These are phyloP conservation scores for Teunomyces gatunensis DNA, from an alignment of 805 yeast species.

Conservation along the genomic window DNA sequence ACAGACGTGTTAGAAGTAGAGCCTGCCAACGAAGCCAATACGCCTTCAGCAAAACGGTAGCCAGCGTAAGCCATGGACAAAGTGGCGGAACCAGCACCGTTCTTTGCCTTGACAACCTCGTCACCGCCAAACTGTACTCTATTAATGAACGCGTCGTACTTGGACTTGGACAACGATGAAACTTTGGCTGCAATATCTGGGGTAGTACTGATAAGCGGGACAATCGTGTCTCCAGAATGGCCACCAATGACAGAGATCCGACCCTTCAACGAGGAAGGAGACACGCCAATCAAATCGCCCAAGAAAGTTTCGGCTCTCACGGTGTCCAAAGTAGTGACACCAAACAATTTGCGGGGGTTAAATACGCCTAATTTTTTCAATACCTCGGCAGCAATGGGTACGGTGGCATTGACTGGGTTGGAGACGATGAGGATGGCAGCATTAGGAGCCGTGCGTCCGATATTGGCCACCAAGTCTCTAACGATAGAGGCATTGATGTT, in stretches of 20 bases:
- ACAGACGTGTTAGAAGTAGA: slow-evolving; percentile 42
- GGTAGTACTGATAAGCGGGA: slow-evolving; percentile 32
- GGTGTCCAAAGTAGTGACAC: slow-evolving; percentile 45
- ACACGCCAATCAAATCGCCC: slow-evolving; percentile 32
- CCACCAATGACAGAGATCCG: slow-evolving; percentile 45
- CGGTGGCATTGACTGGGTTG: slow-evolving; percentile 47
- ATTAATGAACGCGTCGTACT: slow-evolving; percentile 29
- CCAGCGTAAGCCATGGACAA: slow-evolving; percentile 94
- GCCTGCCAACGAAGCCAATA: slow-evolving; percentile 59
- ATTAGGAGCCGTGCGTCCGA: slow-evolving; percentile 37
- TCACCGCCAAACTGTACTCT: slow-evolving; percentile 75
- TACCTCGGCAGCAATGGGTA: slow-evolving; percentile 48
- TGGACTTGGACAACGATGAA: slow-evolving; percentile 12
- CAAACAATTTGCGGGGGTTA: slow-evolving; percentile 44
- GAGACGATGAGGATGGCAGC: slow-evolving; percentile 46
- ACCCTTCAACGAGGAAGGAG: slow-evolving; percentile 35
- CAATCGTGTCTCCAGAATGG: slow-evolving; percentile 47
- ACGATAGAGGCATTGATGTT: slow-evolving; percentile 46
- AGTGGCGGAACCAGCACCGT: slow-evolving; percentile 94
- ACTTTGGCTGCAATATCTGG: slow-evolving; percentile 17
- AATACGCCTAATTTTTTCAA: slow-evolving; percentile 46
- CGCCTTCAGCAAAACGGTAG: slow-evolving; percentile 67
- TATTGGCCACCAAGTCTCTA: slow-evolving; percentile 41
- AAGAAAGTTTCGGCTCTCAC: slow-evolving; percentile 48
- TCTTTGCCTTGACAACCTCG: slow-evolving; percentile 93